A percentile compares a stretch with the other conserved stretches of the same genome.
These are phyloP conservation scores for Amanita rimosa DNA, from an alignment of 768 basidiomycete genomes.

Conservation along the genomic window DNA sequence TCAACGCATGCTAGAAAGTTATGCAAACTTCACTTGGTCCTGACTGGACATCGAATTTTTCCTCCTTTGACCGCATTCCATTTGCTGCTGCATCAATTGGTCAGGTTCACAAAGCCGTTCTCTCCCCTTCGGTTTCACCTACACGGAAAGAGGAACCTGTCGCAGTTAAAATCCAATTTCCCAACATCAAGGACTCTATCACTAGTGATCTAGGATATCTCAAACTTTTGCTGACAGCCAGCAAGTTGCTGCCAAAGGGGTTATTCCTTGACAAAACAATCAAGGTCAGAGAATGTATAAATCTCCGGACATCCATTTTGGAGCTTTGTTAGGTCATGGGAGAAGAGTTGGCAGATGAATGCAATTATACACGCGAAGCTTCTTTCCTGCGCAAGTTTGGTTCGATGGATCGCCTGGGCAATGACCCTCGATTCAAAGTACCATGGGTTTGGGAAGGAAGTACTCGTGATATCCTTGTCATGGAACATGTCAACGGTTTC, in stretches of 20 bases:
- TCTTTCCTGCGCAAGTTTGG: constrained; percentile 53
- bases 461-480: constrained; percentile 77
- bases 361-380: constrained; percentile 82
- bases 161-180: constrained; percentile 91
- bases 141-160: constrained; percentile 46
- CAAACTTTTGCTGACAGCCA: constrained; percentile 69
- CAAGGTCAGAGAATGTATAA: constrained; percentile 27
- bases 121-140: constrained; percentile 40
- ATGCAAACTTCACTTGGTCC: constrained; percentile 63
- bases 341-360: constrained; percentile 85
- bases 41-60: constrained; percentile 63
- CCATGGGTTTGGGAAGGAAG: constrained; percentile 82
- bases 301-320: background rate
- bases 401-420: constrained; percentile 34
- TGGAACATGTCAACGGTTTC: constrained; percentile 74
- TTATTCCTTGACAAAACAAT: constrained; percentile 86
- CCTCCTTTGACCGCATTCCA: constrained; percentile 71
- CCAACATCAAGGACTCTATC: constrained; percentile 81
- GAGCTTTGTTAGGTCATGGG: constrained; percentile 63
- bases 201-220: constrained; percentile 82
- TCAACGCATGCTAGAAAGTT: constrained; percentile 40
- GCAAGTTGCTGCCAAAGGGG: constrained; percentile 75
- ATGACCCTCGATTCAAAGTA: constrained; percentile 62
- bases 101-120: constrained; percentile 76
- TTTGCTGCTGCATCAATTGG: constrained; percentile 97